Evolutionary conservation across 2,329 filamentous ascomycete species (phyloP), one percentile per base, ranked within the genome.

Genomic region (Fusarium tupiense): DNA sequence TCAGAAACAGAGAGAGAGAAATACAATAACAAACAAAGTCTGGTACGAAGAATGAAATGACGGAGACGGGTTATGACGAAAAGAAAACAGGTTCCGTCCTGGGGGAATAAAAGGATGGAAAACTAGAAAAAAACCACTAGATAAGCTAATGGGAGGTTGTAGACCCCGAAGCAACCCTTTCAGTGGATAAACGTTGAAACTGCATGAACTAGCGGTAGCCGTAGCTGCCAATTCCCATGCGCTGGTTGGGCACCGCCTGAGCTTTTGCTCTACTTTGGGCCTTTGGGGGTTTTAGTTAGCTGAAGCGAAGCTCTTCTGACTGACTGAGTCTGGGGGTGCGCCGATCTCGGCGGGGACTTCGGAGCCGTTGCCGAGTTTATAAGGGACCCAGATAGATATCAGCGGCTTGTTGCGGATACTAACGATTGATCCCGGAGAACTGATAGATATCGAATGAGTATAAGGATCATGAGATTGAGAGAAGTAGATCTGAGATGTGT

Each of bases 311-410:
- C 46, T 49, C 37, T 47, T 43, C 40, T 41, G 31, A 19, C 31
- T 59, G 37, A 16, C 49, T 47, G 50, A 57, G 33, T 37, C 65
- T 29, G 52, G 69, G 40, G 44, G 46, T 22, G 46, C 67, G 62
- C 71, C 71, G 71, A 73, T 47, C 63, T 73, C 71, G 71, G 71
- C 71, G 40, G 38, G 10, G 24, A 35, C 24, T 64, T 73, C 71
- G 71, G 71, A 52, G 61, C 46, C 59, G 59, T 19, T 47, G 49
- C 71, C 71, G 71, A 72, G 53, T 59, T 20, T 53, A 26, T 24
- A 29, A 47, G 33, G 35, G 35, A 56, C 52, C 38, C 8, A 8
- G 38, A 69, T 14, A 47, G 38, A 69, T 17, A 11, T 56, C 47
- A 50, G n/a, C 67, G 71, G 71, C 43, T 74, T 73, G 61, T 74